Percentiles rank a stretch among this genome's conserved stretches.
Evolutionary conservation across 345 rosid species (phyloP).

Genomic region (Eutrema yunnanense): DNA sequence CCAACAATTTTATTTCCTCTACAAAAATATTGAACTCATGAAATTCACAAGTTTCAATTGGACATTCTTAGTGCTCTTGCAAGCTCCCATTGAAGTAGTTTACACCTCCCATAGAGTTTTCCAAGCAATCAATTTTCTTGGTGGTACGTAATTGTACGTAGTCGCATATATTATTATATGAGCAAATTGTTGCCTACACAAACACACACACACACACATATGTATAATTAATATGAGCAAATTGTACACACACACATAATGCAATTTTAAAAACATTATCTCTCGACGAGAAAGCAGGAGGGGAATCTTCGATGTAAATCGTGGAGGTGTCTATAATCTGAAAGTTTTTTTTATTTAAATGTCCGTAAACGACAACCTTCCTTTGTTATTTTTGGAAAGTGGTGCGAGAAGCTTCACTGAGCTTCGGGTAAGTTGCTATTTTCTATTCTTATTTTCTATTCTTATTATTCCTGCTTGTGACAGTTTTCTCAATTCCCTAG

Average conservation of each 20-base stretch:
- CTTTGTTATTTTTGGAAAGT: constrained; percentile 28
- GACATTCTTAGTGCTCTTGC: not conserved
- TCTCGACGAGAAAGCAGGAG: not conserved
- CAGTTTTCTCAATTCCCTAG: constrained; percentile 20
- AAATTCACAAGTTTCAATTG: not conserved
- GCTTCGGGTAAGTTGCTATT: constrained; percentile 24
- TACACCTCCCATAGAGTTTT: not conserved
- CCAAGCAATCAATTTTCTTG: not conserved
- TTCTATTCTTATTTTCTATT: constrained; percentile 18
- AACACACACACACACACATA: not conserved
- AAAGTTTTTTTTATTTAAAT: constrained; percentile 12
- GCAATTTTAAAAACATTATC: not conserved
- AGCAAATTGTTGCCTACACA: constrained; percentile 5
- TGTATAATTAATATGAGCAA: not conserved
- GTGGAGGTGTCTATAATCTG: constrained; percentile 24
- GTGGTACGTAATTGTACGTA: not conserved
- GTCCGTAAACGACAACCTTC: constrained; percentile 18
- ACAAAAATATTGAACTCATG: not conserved
- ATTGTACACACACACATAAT: not conserved
- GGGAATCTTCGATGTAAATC: constrained; percentile 8
- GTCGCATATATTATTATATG: not conserved
- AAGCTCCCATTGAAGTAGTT: not conserved
- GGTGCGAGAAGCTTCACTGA: constrained; percentile 27
- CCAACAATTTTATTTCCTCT: not conserved
- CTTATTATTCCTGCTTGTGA: not conserved